Base-by-base conservation (phyloP, 352 stramenopile species). In the Globisporangium takayamanum region DNA sequence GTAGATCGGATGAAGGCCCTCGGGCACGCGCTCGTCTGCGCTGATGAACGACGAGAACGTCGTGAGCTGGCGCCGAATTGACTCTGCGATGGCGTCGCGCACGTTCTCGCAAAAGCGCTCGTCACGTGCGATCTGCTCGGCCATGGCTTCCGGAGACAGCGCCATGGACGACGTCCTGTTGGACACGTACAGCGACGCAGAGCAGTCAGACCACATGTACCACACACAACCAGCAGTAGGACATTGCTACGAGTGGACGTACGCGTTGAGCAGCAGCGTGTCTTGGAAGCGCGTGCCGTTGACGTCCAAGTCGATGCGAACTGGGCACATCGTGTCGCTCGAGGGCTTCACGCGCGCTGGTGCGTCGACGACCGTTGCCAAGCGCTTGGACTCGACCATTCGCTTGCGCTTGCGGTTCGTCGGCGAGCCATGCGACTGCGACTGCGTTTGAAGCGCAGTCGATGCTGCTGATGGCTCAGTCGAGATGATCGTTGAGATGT, bases 291-390 rank as follows among this genome's bases (percentile, higher is more conserved):
- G 74, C 56, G 84, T 69, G 20, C 81, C 81, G 55, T 90, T 75
- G 49, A 88, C 67, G 42, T 94, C 79, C 18, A 94, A 72, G 47
- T 94, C 81, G 37, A 94, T 71, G 16, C 84, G 81, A 48, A 94
- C 82, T 11, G 84, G 81, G 37, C 79, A 88, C 15, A 94, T 73
- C 60, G 76, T 45, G 45, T 92, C 82, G 2, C 50, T 44, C 5
- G 64, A 70, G 1, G 67, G 50, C 36, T 42, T 46, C 3, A 46
- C 48, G 49, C 65, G 45, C 11, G 41, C 41, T 2, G 53, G 26
- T 1, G 52, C 26, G 26, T 16, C 15, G 16, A 62, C 54, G 12
- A 55, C 49, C 44, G 46, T 57, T 28, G 56, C 52, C 36, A 88
- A 64, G 50, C 79, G 64, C 45, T 80, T 76, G 2, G 76, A 54